A percentile compares a stretch with the other conserved stretches of the same genome.
These are phyloP conservation scores for Platanthera guangdongensis DNA, from an alignment of 106 monocot genomes.

Conservation along the genomic window DNA sequence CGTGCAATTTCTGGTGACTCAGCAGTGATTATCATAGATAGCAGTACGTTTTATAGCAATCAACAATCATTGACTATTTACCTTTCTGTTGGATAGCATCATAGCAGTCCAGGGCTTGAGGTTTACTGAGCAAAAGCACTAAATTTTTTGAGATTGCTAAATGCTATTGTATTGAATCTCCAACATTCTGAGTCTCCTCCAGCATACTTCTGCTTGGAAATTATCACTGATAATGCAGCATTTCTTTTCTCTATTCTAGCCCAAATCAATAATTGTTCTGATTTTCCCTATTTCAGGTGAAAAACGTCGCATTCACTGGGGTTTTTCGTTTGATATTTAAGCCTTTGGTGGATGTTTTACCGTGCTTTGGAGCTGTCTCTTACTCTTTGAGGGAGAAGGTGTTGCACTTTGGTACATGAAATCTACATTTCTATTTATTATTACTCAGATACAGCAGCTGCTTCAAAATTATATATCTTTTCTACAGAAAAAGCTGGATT, in stretches of 20 bases:
- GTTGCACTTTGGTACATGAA: slow-evolving; percentile 6
- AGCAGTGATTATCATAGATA: too few species aligned
- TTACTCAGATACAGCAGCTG: neutral
- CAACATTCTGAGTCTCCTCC: neutral
- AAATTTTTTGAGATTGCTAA: neutral
- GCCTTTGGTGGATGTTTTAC: slow-evolving; percentile 71
- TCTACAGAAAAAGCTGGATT: slow-evolving; percentile 72
- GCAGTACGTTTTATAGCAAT: too few species aligned
- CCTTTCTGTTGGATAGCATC: neutral
- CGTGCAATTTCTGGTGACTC: too few species aligned
- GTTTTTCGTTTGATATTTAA: slow-evolving; percentile 91
- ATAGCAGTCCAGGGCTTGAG: neutral
- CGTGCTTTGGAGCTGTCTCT: slow-evolving; percentile 91
- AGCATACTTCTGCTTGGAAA: neutral
- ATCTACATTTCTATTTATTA: neutral
- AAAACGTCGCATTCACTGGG: slow-evolving; percentile 90
- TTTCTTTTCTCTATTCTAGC: neutral
- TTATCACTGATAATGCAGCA: neutral
- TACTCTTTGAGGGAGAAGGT: slow-evolving; percentile 97
- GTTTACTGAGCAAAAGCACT: too few species aligned
- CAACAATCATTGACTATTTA: too few species aligned
- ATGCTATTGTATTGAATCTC: neutral
- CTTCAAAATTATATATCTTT: slow-evolving; percentile 4
- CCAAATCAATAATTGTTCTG: neutral
- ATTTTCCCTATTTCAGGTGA: slow-evolving; percentile 49